Evolutionary conservation across 352 stramenopile genomes (phyloP).

Genomic region (Pythium coloratum): DNA sequence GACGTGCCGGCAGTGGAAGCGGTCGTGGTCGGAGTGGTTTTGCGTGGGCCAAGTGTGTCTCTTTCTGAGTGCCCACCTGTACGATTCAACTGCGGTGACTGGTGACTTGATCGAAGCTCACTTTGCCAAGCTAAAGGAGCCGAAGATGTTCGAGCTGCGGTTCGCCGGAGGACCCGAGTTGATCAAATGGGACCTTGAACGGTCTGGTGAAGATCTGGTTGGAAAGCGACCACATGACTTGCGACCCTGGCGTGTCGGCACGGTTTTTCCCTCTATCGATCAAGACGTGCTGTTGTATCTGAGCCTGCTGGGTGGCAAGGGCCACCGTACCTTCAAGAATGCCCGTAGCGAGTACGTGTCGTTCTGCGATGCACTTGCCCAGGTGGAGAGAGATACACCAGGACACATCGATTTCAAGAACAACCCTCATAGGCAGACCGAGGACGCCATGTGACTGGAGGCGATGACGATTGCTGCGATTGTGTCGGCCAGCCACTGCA

Average conservation of each 20-base stretch:
- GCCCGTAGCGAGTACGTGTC: not conserved
- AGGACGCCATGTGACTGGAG: not conserved
- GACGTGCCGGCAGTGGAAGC: not conserved
- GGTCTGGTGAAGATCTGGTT: not conserved
- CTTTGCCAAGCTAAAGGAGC: not conserved
- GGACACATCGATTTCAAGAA: not conserved
- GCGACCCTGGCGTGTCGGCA: not conserved
- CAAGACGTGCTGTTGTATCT: conserved; percentile 38
- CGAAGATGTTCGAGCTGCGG: conserved; percentile 2
- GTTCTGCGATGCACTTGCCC: not conserved
- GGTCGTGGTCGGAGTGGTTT: not conserved
- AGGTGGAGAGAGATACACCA: not conserved
- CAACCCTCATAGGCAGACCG: not conserved
- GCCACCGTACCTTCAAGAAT: not conserved
- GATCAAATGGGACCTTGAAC: not conserved
- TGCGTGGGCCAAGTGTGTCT: conserved; percentile 1
- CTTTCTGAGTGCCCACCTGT: not conserved
- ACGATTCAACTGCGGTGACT: not conserved
- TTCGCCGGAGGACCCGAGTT: not conserved
- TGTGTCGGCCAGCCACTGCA: conserved; percentile 1
- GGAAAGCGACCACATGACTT: not conserved
- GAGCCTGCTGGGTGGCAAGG: conserved; percentile 30
- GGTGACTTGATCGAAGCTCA: conserved; percentile 1
- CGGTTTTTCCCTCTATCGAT: conserved; percentile 22
- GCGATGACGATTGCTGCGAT: not conserved